Conservation (phyloP, 2,329 filamentous ascomycete species). For the Helicocarpus griseus region DNA sequence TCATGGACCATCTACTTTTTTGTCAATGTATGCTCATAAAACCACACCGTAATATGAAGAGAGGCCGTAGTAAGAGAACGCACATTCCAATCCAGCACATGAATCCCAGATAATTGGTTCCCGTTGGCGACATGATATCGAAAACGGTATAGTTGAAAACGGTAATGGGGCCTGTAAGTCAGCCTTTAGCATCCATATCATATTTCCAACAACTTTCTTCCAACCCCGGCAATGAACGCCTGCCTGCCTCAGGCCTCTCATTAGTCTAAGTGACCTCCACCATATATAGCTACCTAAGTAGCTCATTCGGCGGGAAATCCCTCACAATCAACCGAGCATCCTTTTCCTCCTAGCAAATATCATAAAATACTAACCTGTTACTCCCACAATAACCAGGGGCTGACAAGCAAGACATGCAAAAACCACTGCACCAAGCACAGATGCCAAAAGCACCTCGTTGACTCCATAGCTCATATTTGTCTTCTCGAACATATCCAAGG, state of each 20-base stretch:
- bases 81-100: constrained; percentile 85
- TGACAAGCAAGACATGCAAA: constrained; percentile 74
- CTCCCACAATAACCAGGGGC: constrained; percentile 81
- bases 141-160: constrained; percentile 94
- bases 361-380: constrained; percentile 50
- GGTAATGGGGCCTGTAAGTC: constrained; percentile 66
- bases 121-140: constrained; percentile 69
- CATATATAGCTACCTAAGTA: too few relatives aligned
- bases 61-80: constrained; percentile 21
- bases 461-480: constrained; percentile 78
- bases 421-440: constrained; percentile 71
- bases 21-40: neutral
- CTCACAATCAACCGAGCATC: too few relatives aligned
- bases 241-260: too few relatives aligned
- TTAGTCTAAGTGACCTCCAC: too few relatives aligned
- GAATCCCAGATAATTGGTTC: constrained; percentile 75
- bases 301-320: too few relatives aligned
- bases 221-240: too few relatives aligned
- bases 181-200: constrained; percentile 43
- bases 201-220: too few relatives aligned
- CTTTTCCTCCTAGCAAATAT: constrained; percentile 47
- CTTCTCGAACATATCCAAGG: constrained; percentile 86
- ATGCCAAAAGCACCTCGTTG: constrained; percentile 81
- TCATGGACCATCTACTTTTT: constrained; percentile 58
- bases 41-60: neutral